Evolutionary conservation across 176 grass and related monocot species (phyloP).

Genomic region (Bolboschoenus planiculmis): DNA sequence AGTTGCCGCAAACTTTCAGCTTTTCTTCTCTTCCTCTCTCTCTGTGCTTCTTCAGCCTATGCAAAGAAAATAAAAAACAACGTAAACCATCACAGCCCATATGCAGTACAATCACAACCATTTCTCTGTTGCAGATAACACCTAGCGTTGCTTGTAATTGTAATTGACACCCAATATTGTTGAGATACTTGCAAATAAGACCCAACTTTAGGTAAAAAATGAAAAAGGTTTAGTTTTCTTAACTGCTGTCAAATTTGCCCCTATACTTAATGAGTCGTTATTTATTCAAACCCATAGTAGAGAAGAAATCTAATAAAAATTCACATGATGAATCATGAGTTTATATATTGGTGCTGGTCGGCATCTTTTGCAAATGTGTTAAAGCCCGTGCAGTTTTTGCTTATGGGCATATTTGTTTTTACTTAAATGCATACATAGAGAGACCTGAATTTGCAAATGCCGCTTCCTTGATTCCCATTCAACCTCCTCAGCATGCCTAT

Average conservation of each 20-base stretch:
- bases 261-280: not conserved
- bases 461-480: slow-evolving; percentile 79
- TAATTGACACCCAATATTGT: not conserved
- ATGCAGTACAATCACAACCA: not conserved
- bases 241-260: not conserved
- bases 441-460: slow-evolving; percentile 75
- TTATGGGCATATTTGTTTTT: not conserved
- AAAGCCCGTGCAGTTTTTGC: not conserved
- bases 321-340: not conserved
- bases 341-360: not conserved
- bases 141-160: not conserved
- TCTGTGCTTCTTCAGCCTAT: slow-evolving; percentile 80
- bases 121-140: not conserved
- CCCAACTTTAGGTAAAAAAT: not conserved
- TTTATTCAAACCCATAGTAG: not conserved
- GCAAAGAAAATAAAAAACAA: not conserved
- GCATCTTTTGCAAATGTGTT: not conserved
- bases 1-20: slow-evolving; percentile 55
- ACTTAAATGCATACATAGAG: not conserved
- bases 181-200: not conserved
- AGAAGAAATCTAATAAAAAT: not conserved
- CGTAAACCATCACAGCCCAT: not conserved
- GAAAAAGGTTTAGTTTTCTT: not conserved
- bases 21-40: slow-evolving; percentile 53
- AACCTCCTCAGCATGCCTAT: slow-evolving; percentile 54